Base-by-base conservation (phyloP, 805 yeast genomes). In the Candida nonsorbophila region DNA sequence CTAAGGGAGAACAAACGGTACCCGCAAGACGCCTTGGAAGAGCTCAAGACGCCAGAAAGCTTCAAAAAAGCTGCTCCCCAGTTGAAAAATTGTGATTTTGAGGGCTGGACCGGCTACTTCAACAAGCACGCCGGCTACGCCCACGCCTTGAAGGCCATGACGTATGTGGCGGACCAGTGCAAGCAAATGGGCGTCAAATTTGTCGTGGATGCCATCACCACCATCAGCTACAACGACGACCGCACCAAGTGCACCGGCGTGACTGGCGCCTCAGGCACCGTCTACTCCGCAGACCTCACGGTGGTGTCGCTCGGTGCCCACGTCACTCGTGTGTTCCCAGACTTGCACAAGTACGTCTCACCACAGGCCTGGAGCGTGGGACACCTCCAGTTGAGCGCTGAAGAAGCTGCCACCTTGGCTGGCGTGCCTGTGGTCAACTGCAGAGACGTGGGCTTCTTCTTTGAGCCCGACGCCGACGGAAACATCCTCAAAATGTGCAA, bases 121-220 rank as follows among this genome's bases (percentile, higher is more conserved):
- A 69, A 68, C 34, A 64, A 65, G 7, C 58, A 57, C 11, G 59
- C 69, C 6, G 74, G 73, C 0, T 56, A 51, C 29, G 72, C 65
- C 1, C 62, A 61, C 30, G 62, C 73, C 6, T 56, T 62, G 5
- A 55, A 63, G 15, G 52, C 72, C 1, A 33, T 64, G 33, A 33
- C 36, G 7, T 53, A 49, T 2, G 47, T 64, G 11, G 51, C 56
- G 17, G 25, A 28, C 14, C 22, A 34, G 7, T 41, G 42, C 29
- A 21, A 32, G 17, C 19, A 28, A 12, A 9, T 30, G 21, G 43
- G 44, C 7, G 43, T 34, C 7, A 33, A 30, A 18, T 42, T 42
- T 22, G 18, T 40, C 7, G 30, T 33, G 15, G 47, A 41, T 15
- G 30, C n/a, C n/a, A n/a, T n/a, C n/a, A n/a, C n/a, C n/a, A n/a